Conservation (phyloP, 2,329 filamentous ascomycete genomes). For the Aspergillus uvarum region DNA sequence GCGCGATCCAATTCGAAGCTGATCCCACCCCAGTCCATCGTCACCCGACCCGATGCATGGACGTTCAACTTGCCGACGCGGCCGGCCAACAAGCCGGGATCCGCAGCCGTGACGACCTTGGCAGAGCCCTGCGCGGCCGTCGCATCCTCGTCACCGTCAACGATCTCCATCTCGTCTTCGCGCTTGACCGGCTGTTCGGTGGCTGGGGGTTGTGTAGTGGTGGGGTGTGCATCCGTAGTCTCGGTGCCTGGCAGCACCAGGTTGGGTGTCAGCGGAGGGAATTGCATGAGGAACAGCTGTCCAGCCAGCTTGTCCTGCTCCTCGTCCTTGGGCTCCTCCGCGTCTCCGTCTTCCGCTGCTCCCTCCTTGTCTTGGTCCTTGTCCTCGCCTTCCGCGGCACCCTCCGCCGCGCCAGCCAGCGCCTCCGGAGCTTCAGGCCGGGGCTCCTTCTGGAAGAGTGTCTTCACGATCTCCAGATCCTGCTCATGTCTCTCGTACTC, state of each 20-base stretch:
- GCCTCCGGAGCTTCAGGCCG: conserved; percentile 15
- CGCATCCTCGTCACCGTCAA: conserved; percentile 21
- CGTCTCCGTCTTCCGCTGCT: conserved; percentile 7
- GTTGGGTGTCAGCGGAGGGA: conserved; percentile 62
- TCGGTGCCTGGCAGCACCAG: conserved; percentile 43
- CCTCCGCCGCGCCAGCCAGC: conserved; percentile 3
- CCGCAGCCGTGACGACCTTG: conserved; percentile 41
- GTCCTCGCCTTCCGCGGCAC: conserved; percentile 17
- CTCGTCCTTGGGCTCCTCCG: conserved; percentile 25
- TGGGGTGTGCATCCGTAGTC: conserved; percentile 5
- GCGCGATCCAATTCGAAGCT: conserved; percentile 59
- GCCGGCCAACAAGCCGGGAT: conserved; percentile 51
- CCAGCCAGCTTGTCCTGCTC: conserved; percentile 49
- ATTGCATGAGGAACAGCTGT: conserved; percentile 63
- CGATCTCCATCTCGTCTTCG: conserved; percentile 33
- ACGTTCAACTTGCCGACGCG: conserved; percentile 62
- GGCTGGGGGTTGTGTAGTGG: conserved; percentile 15
- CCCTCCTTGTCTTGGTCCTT: conserved; percentile 12
- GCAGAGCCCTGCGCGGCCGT: conserved; percentile 18
- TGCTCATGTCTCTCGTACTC: conserved; percentile 44
- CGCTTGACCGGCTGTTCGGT: conserved; percentile 23
- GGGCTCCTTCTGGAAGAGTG: conserved; percentile 34
- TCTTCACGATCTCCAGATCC: conserved; percentile 42
- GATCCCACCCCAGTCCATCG: conserved; percentile 63
- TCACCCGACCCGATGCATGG: conserved; percentile 61